These are phyloP conservation scores for Endotrypanum monterogeii DNA, from an alignment of 208 protist species.

Conservation along the genomic window DNA sequence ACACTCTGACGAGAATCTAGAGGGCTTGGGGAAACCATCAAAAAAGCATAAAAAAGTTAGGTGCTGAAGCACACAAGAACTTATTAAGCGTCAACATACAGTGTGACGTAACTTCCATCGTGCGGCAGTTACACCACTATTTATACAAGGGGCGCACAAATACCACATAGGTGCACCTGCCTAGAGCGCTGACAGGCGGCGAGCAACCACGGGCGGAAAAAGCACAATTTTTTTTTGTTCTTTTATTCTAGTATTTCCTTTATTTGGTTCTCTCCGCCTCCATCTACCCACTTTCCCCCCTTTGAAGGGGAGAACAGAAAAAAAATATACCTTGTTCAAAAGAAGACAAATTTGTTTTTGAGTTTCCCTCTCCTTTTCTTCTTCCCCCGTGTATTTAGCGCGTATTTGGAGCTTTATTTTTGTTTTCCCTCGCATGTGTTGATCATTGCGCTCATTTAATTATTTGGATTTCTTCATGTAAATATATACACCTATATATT, in stretches of 20 bases:
- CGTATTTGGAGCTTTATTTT: background rate
- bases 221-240: background rate
- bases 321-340: too few species aligned
- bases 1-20: background rate
- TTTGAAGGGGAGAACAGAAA: background rate
- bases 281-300: background rate
- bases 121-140: background rate
- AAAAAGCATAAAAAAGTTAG: background rate
- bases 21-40: too few species aligned
- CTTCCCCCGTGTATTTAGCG: background rate
- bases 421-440: background rate
- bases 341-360: too few species aligned
- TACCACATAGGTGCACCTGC: background rate
- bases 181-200: background rate
- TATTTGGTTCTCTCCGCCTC: background rate
- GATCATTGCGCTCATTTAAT: too few species aligned
- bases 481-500: too few species aligned
- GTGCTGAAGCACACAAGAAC: background rate
- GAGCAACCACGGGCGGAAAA: too few species aligned
- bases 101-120: background rate
- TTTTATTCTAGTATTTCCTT: background rate
- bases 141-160: background rate
- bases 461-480: too few species aligned
- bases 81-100: background rate
- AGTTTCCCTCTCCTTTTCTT: too few species aligned